Evolutionary conservation across 805 yeast genomes (phyloP).

Genomic region (Myxozyma vanderwaltii): DNA sequence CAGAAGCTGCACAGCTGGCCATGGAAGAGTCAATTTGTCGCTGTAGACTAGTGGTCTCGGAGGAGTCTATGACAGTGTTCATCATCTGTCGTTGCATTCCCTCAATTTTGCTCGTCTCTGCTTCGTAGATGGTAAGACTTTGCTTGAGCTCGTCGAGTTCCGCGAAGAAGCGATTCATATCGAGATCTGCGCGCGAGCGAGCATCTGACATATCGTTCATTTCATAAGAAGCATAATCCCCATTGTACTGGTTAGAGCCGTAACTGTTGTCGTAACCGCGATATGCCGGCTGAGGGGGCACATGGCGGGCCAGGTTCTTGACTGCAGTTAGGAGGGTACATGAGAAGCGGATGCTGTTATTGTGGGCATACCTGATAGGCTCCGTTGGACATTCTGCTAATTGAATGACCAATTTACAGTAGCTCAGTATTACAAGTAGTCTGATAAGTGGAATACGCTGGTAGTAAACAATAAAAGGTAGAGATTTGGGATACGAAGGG

Average conservation of each 20-base stretch:
- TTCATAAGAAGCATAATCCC: conserved; percentile 2
- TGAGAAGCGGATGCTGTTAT: background rate
- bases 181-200: conserved; percentile 2
- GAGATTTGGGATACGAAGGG: background rate
- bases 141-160: conserved; percentile 14
- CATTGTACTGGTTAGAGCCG: background rate
- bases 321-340: background rate
- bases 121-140: background rate
- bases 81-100: conserved; percentile 11
- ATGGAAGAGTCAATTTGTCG: conserved; percentile 5
- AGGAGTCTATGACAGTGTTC: background rate
- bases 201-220: conserved; percentile 7
- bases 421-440: too few relatives aligned
- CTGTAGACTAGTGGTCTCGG: background rate
- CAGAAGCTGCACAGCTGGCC: conserved; percentile 1
- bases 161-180: conserved; percentile 6
- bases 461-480: background rate
- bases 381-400: background rate
- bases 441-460: too few relatives aligned
- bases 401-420: too few relatives aligned
- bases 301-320: conserved; percentile 4
- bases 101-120: conserved; percentile 2
- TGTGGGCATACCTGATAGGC: background rate
- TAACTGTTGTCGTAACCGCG: conserved; percentile 2
- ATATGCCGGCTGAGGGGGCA: conserved; percentile 4